These are phyloP conservation scores for Lasiosphaeris hirsuta DNA, from an alignment of 495 filamentous ascomycete species.

Conservation along the genomic window DNA sequence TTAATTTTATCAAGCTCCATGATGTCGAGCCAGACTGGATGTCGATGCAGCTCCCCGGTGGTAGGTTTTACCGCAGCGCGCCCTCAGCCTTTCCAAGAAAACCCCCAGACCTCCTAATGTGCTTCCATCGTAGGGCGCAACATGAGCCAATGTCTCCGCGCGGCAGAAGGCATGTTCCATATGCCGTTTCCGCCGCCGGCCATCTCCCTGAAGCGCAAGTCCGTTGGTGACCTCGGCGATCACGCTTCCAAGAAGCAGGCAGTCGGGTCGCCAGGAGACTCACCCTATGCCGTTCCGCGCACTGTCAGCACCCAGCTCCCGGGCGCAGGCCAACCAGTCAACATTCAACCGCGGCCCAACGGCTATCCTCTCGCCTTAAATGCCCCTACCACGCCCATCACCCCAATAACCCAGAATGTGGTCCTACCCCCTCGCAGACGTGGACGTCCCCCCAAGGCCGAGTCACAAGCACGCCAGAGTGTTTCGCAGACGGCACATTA, in stretches of 20 bases:
- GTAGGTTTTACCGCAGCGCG: conserved; percentile 30
- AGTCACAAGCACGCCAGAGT: conserved; percentile 14
- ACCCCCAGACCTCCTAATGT: conserved; percentile 17
- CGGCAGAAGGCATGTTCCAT: conserved; percentile 44
- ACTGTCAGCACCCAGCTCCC: conserved; percentile 31
- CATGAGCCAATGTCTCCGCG: conserved; percentile 44
- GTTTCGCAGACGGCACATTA: conserved; percentile 33
- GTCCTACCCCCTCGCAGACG: conserved; percentile 25
- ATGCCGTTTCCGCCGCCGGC: conserved; percentile 34
- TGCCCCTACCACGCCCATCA: conserved; percentile 23
- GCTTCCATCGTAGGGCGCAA: conserved; percentile 40
- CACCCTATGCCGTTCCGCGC: conserved; percentile 16
- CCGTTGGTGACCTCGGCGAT: conserved; percentile 41
- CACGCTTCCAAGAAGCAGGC: conserved; percentile 41
- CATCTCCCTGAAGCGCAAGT: conserved; percentile 42
- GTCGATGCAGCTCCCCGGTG: conserved; percentile 44
- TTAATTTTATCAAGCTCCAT: conserved; percentile 48
- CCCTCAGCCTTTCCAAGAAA: neutral
- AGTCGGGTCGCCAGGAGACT: conserved; percentile 25
- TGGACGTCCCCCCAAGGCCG: conserved; percentile 30
- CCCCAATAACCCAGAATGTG: conserved; percentile 20
- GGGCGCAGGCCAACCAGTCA: conserved; percentile 13
- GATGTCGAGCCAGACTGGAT: conserved; percentile 44
- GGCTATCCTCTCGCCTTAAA: conserved; percentile 29
- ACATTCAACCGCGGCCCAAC: conserved; percentile 37